Evolutionary conservation across 257 asterid species (phyloP).

Genomic region (Przewalskia tangutica): DNA sequence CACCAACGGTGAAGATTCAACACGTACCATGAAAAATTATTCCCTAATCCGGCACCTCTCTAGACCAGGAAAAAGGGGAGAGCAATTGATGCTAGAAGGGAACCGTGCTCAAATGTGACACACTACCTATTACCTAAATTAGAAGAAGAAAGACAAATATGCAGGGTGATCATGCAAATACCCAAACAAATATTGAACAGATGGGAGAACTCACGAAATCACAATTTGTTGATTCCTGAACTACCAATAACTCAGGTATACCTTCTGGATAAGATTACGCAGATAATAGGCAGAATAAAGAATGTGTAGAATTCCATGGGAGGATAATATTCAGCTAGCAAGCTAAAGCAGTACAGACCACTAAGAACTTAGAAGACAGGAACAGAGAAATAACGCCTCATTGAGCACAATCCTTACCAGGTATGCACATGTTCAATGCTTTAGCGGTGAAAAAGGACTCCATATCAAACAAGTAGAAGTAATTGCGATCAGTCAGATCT

Average conservation of each 20-base stretch:
- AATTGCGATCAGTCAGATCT: conserved; percentile 85
- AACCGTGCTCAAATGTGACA: neutral
- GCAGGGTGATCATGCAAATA: neutral
- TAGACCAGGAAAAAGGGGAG: neutral
- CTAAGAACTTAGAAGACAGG: neutral
- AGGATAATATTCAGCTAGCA: neutral
- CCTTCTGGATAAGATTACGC: neutral
- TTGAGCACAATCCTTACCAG: conserved; percentile 40
- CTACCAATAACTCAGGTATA: neutral
- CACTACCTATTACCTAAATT: neutral
- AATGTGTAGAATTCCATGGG: neutral
- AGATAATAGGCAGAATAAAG: neutral
- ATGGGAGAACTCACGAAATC: neutral
- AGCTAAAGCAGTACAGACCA: neutral
- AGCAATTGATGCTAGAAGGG: neutral
- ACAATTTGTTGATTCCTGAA: neutral
- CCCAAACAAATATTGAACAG: neutral
- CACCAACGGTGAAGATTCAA: neutral
- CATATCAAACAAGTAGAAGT: conserved; percentile 93
- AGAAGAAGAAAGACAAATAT: neutral
- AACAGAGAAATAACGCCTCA: neutral
- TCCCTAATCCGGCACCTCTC: too few relatives aligned
- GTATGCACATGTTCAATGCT: conserved; percentile 97
- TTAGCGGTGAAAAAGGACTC: conserved; percentile 96
- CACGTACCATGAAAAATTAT: neutral